Evolutionary conservation across 805 yeast genomes (phyloP).

Genomic region (Saccharomyces mikatae): DNA sequence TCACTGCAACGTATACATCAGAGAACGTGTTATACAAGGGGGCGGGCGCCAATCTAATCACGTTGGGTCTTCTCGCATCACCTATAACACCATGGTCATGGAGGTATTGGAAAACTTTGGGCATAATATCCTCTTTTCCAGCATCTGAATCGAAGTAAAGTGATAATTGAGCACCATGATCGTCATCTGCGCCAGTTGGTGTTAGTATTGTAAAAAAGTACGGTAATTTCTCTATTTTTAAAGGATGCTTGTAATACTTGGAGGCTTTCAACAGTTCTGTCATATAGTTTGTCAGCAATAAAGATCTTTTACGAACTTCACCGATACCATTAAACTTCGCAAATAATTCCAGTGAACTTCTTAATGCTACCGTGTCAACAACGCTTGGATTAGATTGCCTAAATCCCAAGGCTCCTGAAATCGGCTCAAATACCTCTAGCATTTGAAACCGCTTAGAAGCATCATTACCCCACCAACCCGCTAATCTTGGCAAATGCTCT

Average conservation of each 20-base stretch:
- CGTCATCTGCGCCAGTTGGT: constrained; percentile 42
- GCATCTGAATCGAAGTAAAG: constrained; percentile 52
- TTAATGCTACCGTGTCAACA: constrained; percentile 68
- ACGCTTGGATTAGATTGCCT: constrained; percentile 89
- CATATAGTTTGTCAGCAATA: constrained; percentile 50
- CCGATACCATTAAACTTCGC: constrained; percentile 56
- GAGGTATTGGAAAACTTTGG: constrained; percentile 42
- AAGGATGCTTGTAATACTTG: constrained; percentile 36
- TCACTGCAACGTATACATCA: constrained; percentile 47
- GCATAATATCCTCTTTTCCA: constrained; percentile 49
- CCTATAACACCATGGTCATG: constrained; percentile 57
- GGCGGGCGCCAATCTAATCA: constrained; percentile 80
- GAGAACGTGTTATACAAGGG: constrained; percentile 74
- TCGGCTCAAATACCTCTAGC: constrained; percentile 72
- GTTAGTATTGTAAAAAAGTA: constrained; percentile 58
- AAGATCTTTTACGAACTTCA: constrained; percentile 46
- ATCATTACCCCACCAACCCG: constrained; percentile 98
- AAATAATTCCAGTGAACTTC: constrained; percentile 57
- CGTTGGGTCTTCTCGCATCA: constrained; percentile 86
- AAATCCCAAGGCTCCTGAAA: constrained; percentile 78
- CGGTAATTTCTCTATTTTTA: constrained; percentile 11
- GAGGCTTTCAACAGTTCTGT: constrained; percentile 40
- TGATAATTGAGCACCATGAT: constrained; percentile 80
- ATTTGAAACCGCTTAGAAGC: constrained; percentile 63
- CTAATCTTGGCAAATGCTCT: constrained; percentile 54